Percentiles rank a stretch among this genome's conserved stretches.
Conservation (phyloP, 495 filamentous ascomycete genomes). For the Chlorociboria aeruginascens region DNA sequence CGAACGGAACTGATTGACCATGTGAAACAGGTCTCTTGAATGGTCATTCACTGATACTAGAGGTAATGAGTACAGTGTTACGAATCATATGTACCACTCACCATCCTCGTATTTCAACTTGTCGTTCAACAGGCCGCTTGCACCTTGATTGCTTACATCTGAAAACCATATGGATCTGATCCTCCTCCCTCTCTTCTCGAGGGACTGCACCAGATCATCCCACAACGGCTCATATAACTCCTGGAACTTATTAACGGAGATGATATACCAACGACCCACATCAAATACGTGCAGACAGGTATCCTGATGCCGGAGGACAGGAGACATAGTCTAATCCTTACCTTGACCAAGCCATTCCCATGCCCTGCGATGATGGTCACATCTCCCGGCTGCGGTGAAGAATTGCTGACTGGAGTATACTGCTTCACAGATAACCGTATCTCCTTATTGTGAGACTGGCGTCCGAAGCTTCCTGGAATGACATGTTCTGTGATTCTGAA, state of each 20-base stretch:
- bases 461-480: constrained; percentile 51
- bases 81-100: constrained; percentile 24
- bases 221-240: constrained; percentile 84
- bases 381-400: constrained; percentile 50
- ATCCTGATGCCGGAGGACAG: neutral
- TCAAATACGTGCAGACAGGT: neutral
- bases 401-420: constrained; percentile 62
- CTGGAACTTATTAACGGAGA: constrained; percentile 22
- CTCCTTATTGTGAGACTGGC: constrained; percentile 47
- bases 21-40: constrained; percentile 69
- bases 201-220: constrained; percentile 50
- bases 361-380: constrained; percentile 73
- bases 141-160: constrained; percentile 66
- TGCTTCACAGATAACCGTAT: constrained; percentile 46
- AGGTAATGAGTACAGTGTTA: constrained; percentile 6
- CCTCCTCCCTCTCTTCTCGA: constrained; percentile 39
- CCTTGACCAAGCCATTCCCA: constrained; percentile 84
- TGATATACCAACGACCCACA: neutral
- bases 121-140: constrained; percentile 64
- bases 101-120: constrained; percentile 61
- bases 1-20: constrained; percentile 68
- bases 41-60: constrained; percentile 71
- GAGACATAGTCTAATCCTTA: constrained; percentile 13
- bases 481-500: constrained; percentile 48
- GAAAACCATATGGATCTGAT: constrained; percentile 77